Percentiles rank a stretch among this genome's conserved stretches.
These are phyloP conservation scores for Nicotiana benthamiana DNA, from an alignment of 257 asterid genomes.

Conservation along the genomic window DNA sequence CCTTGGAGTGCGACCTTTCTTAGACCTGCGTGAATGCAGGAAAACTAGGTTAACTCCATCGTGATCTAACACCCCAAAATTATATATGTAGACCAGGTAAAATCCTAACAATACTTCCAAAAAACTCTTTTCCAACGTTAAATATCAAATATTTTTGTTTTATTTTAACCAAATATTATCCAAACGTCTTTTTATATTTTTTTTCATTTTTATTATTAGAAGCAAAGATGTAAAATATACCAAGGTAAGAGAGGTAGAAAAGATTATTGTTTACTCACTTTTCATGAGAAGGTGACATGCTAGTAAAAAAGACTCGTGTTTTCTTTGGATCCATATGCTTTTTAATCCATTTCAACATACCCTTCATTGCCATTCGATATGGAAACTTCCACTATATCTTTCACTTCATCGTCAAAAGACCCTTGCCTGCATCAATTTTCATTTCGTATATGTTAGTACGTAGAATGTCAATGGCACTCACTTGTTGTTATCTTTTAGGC, in stretches of 20 bases:
- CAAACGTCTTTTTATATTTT: too few species aligned
- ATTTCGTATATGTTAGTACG: neutral
- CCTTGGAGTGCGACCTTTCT: too few species aligned
- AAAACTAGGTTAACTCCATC: too few species aligned
- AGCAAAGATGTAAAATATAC: too few species aligned
- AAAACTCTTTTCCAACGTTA: neutral
- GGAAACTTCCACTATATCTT: neutral
- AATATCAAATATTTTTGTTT: neutral
- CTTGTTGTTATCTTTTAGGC: neutral
- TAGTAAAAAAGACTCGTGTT: slow-evolving; percentile 7
- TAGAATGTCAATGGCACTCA: too few species aligned
- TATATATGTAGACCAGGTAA: too few species aligned
- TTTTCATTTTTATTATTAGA: too few species aligned
- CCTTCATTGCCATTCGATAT: slow-evolving; percentile 4
- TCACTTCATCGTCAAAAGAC: slow-evolving; percentile 8
- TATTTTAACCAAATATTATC: too few species aligned
- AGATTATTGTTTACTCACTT: neutral
- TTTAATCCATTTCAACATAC: slow-evolving; percentile 11
- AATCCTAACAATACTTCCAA: too few species aligned
- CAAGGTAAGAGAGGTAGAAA: neutral
- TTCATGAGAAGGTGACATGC: slow-evolving; percentile 9
- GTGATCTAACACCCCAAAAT: too few species aligned
- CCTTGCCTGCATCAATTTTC: slow-evolving; percentile 1
- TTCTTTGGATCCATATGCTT: neutral
- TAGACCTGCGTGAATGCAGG: too few species aligned